These are phyloP conservation scores for Wilhelminamyces savonicus DNA, from an alignment of 805 yeast genomes.

Conservation along the genomic window DNA sequence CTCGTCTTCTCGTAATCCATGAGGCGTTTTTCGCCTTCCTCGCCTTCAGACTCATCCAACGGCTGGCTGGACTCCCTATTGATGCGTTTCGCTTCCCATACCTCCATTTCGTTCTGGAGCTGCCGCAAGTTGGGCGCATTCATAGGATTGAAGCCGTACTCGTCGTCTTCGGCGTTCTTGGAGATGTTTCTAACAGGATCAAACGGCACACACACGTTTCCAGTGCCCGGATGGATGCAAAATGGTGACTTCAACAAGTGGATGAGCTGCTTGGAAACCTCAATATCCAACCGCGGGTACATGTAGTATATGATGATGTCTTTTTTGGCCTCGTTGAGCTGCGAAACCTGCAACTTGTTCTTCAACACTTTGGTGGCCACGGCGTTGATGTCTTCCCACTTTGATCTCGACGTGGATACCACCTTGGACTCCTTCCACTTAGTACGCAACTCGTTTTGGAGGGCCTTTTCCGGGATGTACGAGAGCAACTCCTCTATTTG, in stretches of 20 bases:
- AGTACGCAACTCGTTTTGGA: conserved; percentile 45
- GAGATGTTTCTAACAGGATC: conserved; percentile 40
- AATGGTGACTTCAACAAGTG: conserved; percentile 95
- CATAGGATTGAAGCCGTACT: conserved; percentile 65
- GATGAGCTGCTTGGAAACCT: conserved; percentile 82
- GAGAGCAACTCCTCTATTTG: conserved; percentile 50
- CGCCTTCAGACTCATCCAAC: conserved; percentile 16
- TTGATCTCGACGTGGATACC: conserved; percentile 44
- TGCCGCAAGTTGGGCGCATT: conserved; percentile 68
- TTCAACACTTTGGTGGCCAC: conserved; percentile 44
- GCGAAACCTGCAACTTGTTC: conserved; percentile 39
- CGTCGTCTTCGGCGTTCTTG: conserved; percentile 27
- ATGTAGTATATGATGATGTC: conserved; percentile 73
- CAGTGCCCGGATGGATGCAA: conserved; percentile 95
- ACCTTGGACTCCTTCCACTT: conserved; percentile 45
- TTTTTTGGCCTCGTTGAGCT: conserved; percentile 64
- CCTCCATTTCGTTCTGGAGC: conserved; percentile 59
- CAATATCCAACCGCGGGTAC: conserved; percentile 90
- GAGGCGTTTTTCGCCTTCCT: conserved; percentile 10
- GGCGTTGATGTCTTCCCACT: conserved; percentile 74
- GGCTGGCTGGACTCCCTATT: conserved; percentile 21
- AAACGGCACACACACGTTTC: conserved; percentile 90
- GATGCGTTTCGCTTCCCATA: conserved; percentile 33
- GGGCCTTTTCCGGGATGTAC: conserved; percentile 55
- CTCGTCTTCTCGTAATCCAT: conserved; percentile 59